Percentiles rank a stretch among this genome's conserved stretches.
These are phyloP conservation scores for Pythium sukuiense DNA, from an alignment of 352 stramenopile species.

Conservation along the genomic window DNA sequence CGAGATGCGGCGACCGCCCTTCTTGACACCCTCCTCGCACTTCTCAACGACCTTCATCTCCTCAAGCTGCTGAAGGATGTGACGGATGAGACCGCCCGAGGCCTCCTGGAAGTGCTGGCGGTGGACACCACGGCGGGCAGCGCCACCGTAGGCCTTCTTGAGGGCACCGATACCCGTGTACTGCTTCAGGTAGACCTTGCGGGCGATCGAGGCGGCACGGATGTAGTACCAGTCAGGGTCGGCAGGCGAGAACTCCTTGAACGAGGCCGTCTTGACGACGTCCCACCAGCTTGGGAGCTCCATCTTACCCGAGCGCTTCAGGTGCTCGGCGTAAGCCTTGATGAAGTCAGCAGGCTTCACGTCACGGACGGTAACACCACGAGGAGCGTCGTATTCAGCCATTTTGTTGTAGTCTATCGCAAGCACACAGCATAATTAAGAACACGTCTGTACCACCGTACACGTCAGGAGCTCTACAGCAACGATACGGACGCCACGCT, in stretches of 20 bases:
- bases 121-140: constrained; percentile 89
- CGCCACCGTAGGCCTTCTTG: constrained; percentile 98
- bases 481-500: constrained; percentile 5
- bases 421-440: constrained; percentile 61
- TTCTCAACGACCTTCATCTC: constrained; percentile 99
- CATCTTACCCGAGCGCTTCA: constrained; percentile 99
- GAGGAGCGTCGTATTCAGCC: constrained; percentile 80
- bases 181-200: constrained; percentile 98
- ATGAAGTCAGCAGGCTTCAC: constrained; percentile 97
- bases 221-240: constrained; percentile 99
- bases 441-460: constrained; percentile 92
- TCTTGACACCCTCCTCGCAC: constrained; percentile 87
- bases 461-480: constrained; percentile 36
- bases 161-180: constrained; percentile 96
- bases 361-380: constrained; percentile 97
- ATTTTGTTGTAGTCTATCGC: constrained; percentile 67
- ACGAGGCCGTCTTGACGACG: constrained; percentile 97
- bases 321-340: constrained; percentile 97
- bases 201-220: constrained; percentile 95
- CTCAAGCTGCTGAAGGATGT: constrained; percentile 97
- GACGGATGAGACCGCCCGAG: constrained; percentile 95
- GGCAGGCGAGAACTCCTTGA: constrained; percentile 97
- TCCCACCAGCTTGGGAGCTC: constrained; percentile 97
- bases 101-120: constrained; percentile 97
- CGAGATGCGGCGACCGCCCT: constrained; percentile 94